These are phyloP conservation scores for Mycogone perniciosa DNA, from an alignment of 2,329 filamentous ascomycete genomes.

Conservation along the genomic window DNA sequence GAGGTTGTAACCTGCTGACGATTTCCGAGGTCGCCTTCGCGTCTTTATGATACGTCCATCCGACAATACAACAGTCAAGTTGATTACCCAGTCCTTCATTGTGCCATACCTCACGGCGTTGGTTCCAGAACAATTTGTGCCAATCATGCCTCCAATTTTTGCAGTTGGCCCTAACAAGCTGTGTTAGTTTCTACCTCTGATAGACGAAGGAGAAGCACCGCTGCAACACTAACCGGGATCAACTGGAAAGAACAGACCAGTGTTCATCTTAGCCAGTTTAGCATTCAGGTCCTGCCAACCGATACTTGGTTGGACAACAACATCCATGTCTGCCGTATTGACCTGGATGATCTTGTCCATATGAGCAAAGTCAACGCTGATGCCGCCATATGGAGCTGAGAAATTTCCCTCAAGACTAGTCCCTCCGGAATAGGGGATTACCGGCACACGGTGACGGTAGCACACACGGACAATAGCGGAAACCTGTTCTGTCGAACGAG, in stretches of 20 bases:
- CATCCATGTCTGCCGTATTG: constrained; percentile 83
- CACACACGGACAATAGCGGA: constrained; percentile 61
- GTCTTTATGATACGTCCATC: constrained; percentile 78
- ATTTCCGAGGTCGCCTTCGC: constrained; percentile 68
- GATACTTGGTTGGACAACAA: constrained; percentile 85
- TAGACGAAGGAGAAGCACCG: too few species aligned
- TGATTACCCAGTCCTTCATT: constrained; percentile 85
- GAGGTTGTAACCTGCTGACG: constrained; percentile 76
- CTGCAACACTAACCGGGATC: constrained; percentile 60
- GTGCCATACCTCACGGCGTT: constrained; percentile 77
- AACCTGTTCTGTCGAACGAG: constrained; percentile 54
- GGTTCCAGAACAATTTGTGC: constrained; percentile 71
- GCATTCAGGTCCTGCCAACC: constrained; percentile 90
- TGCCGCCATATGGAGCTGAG: constrained; percentile 75
- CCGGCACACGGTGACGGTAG: constrained; percentile 71
- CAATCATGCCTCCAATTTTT: constrained; percentile 78
- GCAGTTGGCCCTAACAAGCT: constrained; percentile 49
- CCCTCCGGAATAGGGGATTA: constrained; percentile 82
- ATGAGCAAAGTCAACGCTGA: constrained; percentile 81
- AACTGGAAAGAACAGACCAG: constrained; percentile 82
- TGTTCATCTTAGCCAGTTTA: constrained; percentile 57
- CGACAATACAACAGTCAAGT: constrained; percentile 72
- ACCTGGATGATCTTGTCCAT: constrained; percentile 80
- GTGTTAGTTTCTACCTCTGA: background rate
- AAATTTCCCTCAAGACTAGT: constrained; percentile 87